Percentiles rank a stretch among this genome's conserved stretches.
These are phyloP conservation scores for Ceratobasidium sp. DNA, from an alignment of 1,284 basidiomycete species.

Conservation along the genomic window DNA sequence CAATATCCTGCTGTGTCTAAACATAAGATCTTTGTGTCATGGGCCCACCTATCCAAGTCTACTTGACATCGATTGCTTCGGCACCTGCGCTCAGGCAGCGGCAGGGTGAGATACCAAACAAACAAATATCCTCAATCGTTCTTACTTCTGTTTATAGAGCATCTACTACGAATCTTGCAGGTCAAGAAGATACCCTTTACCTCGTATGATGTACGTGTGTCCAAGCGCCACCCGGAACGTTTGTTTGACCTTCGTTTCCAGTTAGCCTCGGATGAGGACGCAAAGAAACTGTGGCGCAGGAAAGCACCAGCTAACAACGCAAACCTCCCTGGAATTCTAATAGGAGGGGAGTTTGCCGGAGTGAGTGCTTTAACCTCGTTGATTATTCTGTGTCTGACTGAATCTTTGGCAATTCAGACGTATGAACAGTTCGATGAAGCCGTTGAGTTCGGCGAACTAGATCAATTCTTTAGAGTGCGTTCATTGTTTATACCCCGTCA, in stretches of 20 bases:
- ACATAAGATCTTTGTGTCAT: slow-evolving; percentile 10
- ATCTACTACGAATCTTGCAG: slow-evolving; percentile 75
- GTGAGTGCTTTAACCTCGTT: slow-evolving; percentile 58
- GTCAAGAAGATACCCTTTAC: slow-evolving; percentile 82
- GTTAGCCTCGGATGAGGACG: slow-evolving; percentile 79
- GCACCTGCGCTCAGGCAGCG: slow-evolving; percentile 69
- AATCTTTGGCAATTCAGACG: slow-evolving; percentile 54
- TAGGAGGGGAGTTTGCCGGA: slow-evolving; percentile 72
- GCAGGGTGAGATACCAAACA: slow-evolving; percentile 62
- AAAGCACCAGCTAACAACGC: slow-evolving; percentile 83
- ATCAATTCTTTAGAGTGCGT: slow-evolving; percentile 66
- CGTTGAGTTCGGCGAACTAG: slow-evolving; percentile 77
- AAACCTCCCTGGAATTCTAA: slow-evolving; percentile 79
- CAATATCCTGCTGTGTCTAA: no score
- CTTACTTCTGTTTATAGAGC: slow-evolving; percentile 39
- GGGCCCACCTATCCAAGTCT: slow-evolving; percentile 76
- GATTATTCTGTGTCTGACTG: not conserved
- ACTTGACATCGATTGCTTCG: slow-evolving; percentile 85
- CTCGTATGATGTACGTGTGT: slow-evolving; percentile 66
- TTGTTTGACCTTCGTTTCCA: slow-evolving; percentile 5
- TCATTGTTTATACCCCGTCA: not conserved
- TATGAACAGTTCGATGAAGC: slow-evolving; percentile 78
- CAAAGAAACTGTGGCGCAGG: slow-evolving; percentile 80
- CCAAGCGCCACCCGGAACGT: not conserved
- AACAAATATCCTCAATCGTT: slow-evolving; percentile 22